Percentiles rank a stretch among this genome's conserved stretches.
phyloP scores from a whole-genome alignment of 2,329 filamentous ascomycete genomes.

The Sphaerulina vaccinii region DNA sequence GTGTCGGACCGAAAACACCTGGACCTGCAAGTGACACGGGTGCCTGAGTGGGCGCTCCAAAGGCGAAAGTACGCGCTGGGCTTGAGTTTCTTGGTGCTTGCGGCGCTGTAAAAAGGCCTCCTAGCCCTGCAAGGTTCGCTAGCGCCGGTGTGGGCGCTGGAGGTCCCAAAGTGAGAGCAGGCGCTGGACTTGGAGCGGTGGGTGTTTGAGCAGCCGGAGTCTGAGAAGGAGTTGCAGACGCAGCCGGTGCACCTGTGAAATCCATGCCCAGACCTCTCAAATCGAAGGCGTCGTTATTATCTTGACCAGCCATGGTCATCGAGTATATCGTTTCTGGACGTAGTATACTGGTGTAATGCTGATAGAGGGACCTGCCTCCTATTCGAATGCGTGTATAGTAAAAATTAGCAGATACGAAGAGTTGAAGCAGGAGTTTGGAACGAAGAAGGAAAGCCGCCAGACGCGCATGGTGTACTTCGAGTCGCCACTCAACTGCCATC shows the following conservation, averaged over 20 bases:
- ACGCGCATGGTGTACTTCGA: background rate
- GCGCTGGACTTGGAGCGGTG: too few relatives aligned
- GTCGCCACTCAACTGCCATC: background rate
- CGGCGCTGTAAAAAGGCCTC: background rate
- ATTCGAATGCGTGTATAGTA: background rate
- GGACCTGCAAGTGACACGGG: too few relatives aligned
- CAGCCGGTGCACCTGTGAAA: background rate
- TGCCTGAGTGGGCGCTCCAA: too few relatives aligned
- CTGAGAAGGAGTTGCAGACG: background rate
- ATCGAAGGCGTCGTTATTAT: background rate
- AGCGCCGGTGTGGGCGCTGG: too few relatives aligned
- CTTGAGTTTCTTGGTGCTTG: background rate
- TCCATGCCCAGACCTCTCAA: background rate
- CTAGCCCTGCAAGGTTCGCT: too few relatives aligned
- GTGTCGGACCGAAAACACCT: too few relatives aligned
- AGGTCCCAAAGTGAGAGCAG: too few relatives aligned
- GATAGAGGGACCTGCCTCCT: constrained; percentile 9
- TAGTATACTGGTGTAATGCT: background rate
- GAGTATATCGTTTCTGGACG: background rate
- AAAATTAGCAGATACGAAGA: background rate
- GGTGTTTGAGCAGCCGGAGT: too few relatives aligned
- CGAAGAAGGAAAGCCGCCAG: background rate
- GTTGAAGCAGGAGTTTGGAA: background rate
- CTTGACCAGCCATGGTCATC: background rate
- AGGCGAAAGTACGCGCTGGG: too few relatives aligned